Evolutionary conservation across 2,329 filamentous ascomycete genomes (phyloP), one percentile per base, ranked within the genome.

Genomic region (Calcarisporium arbuscula): DNA sequence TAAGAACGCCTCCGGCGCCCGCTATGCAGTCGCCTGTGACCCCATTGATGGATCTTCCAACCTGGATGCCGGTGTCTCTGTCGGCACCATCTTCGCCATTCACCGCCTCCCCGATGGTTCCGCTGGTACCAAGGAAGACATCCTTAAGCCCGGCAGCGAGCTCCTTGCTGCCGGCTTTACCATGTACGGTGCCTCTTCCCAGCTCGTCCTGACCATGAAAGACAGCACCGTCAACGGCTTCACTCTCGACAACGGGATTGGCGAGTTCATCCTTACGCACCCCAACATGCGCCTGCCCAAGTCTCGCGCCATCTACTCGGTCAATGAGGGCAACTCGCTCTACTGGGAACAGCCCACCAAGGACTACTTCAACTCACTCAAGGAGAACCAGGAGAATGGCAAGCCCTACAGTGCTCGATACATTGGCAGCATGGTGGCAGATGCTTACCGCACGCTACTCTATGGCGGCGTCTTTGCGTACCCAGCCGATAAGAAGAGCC

Each of bases 391-490:
- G 48, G 66, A 75, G 37, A 68, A 73, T 40, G 82, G 79, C 46
- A 95, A 95, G 70, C 92, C 92, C 25, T 96, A 98, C 68, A 94
- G 85, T 55, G 75, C 90, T 11, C 77, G 92, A 51, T 98, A 98
- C 63, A 98, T 98, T 49, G 90, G 90, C 39, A 86, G 80, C 69
- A 98, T 98, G 92, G 92, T 98, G 38, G 92, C 92, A 28, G 92
- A 98, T 61, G 92, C 92, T 11, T 98, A 98, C 67, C 82, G 92
- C 31, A 98, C 92, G 11, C 65, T 98, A 45, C 65, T 96, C 38
- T 98, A 98, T 59, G 92, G 92, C 41, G 92, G 92, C 47, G 85
- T 98, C 56, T 98, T 98, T 61, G 92, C 92, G 28, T 98, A 98
- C 58, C 92, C 92, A 0, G 86, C 90, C 11, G 92, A 98, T 58